Percentiles rank a stretch among this genome's conserved stretches.
These are phyloP conservation scores for Xerocomus potaroensis DNA, from an alignment of 768 basidiomycete species.

Conservation along the genomic window DNA sequence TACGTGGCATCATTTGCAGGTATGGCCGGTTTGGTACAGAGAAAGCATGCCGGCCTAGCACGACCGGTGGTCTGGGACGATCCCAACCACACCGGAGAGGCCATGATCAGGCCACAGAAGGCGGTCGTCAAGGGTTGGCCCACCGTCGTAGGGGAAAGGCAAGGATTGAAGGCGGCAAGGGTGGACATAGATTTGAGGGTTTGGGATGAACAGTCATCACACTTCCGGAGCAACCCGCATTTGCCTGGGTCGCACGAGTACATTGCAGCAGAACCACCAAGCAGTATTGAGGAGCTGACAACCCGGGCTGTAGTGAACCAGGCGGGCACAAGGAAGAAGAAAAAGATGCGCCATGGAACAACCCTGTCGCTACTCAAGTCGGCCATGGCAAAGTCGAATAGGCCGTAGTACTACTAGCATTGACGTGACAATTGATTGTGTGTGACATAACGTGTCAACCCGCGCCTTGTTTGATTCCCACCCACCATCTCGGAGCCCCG, in stretches of 20 bases:
- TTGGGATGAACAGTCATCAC: conserved; percentile 26
- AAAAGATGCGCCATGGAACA: background rate
- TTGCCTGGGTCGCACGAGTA: conserved; percentile 49
- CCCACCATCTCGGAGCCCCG: conserved; percentile 5
- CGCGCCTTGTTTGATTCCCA: conserved; percentile 23
- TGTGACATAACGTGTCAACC: conserved; percentile 27
- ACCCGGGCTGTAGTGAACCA: conserved; percentile 5
- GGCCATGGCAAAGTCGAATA: conserved; percentile 13
- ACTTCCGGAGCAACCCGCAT: conserved; percentile 41
- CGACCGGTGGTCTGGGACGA: conserved; percentile 29
- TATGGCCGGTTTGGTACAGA: conserved; percentile 22
- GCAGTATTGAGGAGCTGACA: conserved; percentile 19
- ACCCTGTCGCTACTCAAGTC: conserved; percentile 16
- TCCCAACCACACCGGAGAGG: conserved; percentile 24
- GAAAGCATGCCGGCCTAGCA: conserved; percentile 13
- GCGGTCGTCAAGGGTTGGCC: conserved; percentile 38
- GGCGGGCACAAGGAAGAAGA: conserved; percentile 3
- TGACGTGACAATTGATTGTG: conserved; percentile 19
- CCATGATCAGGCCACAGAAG: conserved; percentile 26
- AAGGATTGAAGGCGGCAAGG: conserved; percentile 36
- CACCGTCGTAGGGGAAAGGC: conserved; percentile 40
- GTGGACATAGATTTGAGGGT: conserved; percentile 32
- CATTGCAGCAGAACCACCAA: conserved; percentile 31
- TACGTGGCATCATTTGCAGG: conserved; percentile 33
- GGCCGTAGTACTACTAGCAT: background rate